Evolutionary conservation across 306 rosid genomes (phyloP).

Genomic region (Acacia acuminata): DNA sequence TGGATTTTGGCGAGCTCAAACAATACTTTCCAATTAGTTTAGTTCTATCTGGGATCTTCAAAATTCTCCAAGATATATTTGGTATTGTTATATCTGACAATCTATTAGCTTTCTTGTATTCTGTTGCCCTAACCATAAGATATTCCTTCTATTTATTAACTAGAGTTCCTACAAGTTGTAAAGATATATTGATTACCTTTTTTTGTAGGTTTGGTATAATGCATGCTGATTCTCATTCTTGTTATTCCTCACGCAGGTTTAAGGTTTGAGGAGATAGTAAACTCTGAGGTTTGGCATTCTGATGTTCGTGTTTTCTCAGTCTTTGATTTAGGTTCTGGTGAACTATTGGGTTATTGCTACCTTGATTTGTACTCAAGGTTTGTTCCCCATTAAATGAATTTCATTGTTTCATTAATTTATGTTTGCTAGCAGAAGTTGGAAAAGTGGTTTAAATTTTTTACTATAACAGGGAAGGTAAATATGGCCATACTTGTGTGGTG

Average conservation of each 20-base stretch:
- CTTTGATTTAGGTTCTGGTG: slow-evolving; percentile 72
- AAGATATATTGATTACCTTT: neutral
- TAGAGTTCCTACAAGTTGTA: neutral
- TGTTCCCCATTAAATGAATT: slow-evolving; percentile 14
- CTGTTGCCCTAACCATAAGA: slow-evolving; percentile 14
- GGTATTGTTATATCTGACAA: slow-evolving; percentile 54
- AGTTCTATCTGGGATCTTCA: slow-evolving; percentile 91
- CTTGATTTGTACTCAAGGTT: slow-evolving; percentile 82
- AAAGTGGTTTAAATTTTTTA: slow-evolving; percentile 30
- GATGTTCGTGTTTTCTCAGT: slow-evolving; percentile 81
- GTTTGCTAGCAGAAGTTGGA: slow-evolving; percentile 30
- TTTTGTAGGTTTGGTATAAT: slow-evolving; percentile 1
- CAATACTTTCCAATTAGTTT: slow-evolving; percentile 86
- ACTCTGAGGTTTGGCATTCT: slow-evolving; percentile 84
- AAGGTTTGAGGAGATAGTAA: slow-evolving; percentile 76
- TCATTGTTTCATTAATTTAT: slow-evolving; percentile 11
- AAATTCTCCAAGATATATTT: slow-evolving; percentile 84
- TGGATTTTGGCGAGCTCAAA: slow-evolving; percentile 81
- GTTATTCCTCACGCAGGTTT: slow-evolving; percentile 57
- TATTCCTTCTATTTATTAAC: slow-evolving; percentile 3
- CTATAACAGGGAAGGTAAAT: slow-evolving; percentile 81
- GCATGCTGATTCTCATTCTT: slow-evolving; percentile 20
- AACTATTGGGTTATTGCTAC: slow-evolving; percentile 88
- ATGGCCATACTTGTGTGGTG: slow-evolving; percentile 79
- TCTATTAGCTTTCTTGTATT: slow-evolving; percentile 17